phyloP scores from a whole-genome alignment of 306 rosid species.

The Geum urbanum region DNA sequence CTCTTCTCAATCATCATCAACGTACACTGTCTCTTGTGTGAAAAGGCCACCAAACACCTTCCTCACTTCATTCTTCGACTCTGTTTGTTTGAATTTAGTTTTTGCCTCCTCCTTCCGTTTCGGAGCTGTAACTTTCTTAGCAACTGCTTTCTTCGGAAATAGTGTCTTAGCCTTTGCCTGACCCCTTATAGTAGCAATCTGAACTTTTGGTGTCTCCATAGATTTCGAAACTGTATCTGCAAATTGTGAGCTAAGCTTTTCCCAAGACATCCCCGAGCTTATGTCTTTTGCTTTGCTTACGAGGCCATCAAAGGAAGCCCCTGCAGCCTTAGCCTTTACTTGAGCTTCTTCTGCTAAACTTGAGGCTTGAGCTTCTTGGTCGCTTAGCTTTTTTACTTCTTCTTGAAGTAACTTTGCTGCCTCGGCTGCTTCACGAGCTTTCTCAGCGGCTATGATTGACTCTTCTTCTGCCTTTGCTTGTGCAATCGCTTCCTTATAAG shows the following conservation, averaged over 20 bases:
- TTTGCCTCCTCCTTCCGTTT: slow-evolving; percentile 42
- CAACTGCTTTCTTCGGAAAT: slow-evolving; percentile 45
- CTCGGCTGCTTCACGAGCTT: slow-evolving; percentile 49
- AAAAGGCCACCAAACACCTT: slow-evolving; percentile 87
- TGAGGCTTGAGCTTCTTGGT: slow-evolving; percentile 46
- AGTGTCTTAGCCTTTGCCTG: slow-evolving; percentile 78
- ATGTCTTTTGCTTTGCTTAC: slow-evolving; percentile 68
- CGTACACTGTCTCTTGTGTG: slow-evolving; percentile 83
- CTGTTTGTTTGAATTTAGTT: slow-evolving; percentile 30
- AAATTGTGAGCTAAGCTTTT: slow-evolving; percentile 62
- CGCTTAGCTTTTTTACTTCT: slow-evolving; percentile 49
- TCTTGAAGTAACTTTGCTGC: slow-evolving; percentile 55
- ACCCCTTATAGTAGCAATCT: slow-evolving; percentile 86
- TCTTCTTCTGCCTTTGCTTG: slow-evolving; percentile 84
- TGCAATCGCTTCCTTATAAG: slow-evolving; percentile 55
- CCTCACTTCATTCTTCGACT: slow-evolving; percentile 52
- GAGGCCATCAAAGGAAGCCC: slow-evolving; percentile 47
- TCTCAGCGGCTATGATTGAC: slow-evolving; percentile 56
- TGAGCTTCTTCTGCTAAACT: slow-evolving; percentile 55
- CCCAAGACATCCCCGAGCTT: slow-evolving; percentile 66
- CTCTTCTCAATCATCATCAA: slow-evolving; percentile 70
- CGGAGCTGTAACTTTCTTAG: slow-evolving; percentile 36
- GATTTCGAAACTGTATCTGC: slow-evolving; percentile 44
- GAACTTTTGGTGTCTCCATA: slow-evolving; percentile 45
- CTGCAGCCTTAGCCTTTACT: slow-evolving; percentile 51